Evolutionary conservation across 805 yeast genomes (phyloP), one percentile per base, ranked within the genome.

Genomic region (Yamadazyma takamatsuzukensis): DNA sequence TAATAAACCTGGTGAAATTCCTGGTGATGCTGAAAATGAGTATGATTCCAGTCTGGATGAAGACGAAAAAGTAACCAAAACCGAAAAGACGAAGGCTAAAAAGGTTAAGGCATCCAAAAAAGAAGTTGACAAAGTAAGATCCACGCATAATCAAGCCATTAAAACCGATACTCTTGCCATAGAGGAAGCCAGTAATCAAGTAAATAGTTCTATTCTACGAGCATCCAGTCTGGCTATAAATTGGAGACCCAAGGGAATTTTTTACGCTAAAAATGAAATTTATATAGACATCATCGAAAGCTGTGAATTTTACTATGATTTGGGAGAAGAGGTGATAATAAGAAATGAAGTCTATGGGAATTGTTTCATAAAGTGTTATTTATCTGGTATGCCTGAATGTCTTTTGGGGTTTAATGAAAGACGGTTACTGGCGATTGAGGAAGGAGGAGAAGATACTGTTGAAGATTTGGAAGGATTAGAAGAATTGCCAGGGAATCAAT

Each of bases 121-220:
- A 21, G 35, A 37, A 8, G 22, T 33, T 6, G 41, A 41, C 26
- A 40, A 45, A 9, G 48, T 63, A 32, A 58, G 47, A 34, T 65
- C 70, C 14, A 64, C 70, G 1, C 61, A 57, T 28, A 64, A 64
- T 43, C 60, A 57, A 17, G 66, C 70, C 13, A 48, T 58, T 11
- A 54, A 44, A 9, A 42, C 63, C 2, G 68, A 61, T 36, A 53
- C 53, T 5, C 42, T 59, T 6, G 48, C 45, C 2, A 38, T 50
- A 14, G 44, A 43, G 2, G 54, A 50, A 16, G n/a, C n/a, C n/a
- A n/a, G n/a, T n/a, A 34, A 41, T 8, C 34, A 49, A 18, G 67
- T 82, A 39, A 83, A 83, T 49, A 75, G 85, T 21, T 73, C 86
- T 25, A 78, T 90, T 11, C 72, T 88, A 3, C 73, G 88, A 42